Evolutionary conservation across 2,329 filamentous ascomycete species (phyloP).

Genomic region (Shiraia sp.): DNA sequence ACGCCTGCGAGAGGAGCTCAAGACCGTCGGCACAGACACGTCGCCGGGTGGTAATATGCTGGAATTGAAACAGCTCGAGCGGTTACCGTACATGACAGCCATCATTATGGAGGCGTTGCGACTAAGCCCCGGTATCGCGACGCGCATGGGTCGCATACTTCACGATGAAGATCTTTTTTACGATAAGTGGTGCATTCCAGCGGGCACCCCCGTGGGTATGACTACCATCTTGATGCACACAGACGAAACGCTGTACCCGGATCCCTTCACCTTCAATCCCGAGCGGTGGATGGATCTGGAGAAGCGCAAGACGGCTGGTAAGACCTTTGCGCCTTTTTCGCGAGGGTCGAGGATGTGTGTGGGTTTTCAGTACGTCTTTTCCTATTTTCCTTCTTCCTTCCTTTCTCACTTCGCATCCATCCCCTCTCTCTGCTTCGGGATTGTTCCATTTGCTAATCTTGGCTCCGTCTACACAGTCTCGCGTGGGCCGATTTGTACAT

Average conservation of each 20-base stretch:
- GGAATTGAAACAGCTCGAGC: conserved; percentile 2
- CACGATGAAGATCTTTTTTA: conserved; percentile 21
- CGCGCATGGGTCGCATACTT: conserved; percentile 26
- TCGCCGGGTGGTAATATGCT: neutral
- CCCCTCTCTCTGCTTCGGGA: too few relatives aligned
- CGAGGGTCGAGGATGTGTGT: too few relatives aligned
- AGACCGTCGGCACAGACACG: conserved; percentile 1
- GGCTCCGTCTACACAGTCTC: too few relatives aligned
- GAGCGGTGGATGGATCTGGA: conserved; percentile 39
- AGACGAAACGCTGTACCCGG: conserved; percentile 24
- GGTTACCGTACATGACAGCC: conserved; percentile 9
- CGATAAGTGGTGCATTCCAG: conserved; percentile 15
- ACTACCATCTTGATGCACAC: conserved; percentile 33
- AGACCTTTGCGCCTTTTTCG: too few relatives aligned
- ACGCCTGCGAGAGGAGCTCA: conserved; percentile 6
- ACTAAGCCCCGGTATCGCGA: conserved; percentile 28
- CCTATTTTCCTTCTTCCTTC: too few relatives aligned
- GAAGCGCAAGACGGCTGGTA: too few relatives aligned
- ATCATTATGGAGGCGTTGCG: conserved; percentile 14
- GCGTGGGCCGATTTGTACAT: too few relatives aligned
- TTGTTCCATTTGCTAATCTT: too few relatives aligned
- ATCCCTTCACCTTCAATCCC: conserved; percentile 23
- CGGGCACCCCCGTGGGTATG: conserved; percentile 36
- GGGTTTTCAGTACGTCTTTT: too few relatives aligned
- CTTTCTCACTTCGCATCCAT: too few relatives aligned